A percentile compares a stretch with the other conserved stretches of the same genome.
phyloP scores from a whole-genome alignment of 768 basidiomycete genomes.

The Mycena alexandri region DNA sequence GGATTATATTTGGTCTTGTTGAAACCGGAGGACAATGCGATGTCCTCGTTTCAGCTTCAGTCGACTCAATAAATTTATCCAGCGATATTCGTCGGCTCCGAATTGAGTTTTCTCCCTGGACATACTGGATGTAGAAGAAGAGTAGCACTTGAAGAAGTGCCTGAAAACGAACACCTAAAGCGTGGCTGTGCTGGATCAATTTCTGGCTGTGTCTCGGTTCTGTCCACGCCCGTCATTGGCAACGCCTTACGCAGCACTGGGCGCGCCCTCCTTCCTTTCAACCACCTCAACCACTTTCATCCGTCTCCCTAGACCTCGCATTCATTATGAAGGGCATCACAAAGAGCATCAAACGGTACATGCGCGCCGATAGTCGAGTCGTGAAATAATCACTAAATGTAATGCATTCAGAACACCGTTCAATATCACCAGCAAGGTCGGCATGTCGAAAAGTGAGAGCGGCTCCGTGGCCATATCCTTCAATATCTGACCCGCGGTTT shows the following conservation, averaged over 20 bases:
- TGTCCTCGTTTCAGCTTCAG: background rate
- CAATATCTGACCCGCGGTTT: background rate
- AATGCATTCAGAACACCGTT: conserved; percentile 83
- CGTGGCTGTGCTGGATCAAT: background rate
- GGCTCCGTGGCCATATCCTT: conserved; percentile 9
- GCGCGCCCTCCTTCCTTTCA: conserved; percentile 15
- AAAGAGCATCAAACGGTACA: conserved; percentile 81
- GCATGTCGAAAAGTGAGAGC: conserved; percentile 90
- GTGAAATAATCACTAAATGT: conserved; percentile 13
- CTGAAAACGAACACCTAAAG: too few relatives aligned
- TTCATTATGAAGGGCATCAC: conserved; percentile 84
- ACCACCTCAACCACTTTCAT: conserved; percentile 4
- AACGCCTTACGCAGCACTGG: conserved; percentile 3
- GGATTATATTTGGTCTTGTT: conserved; percentile 8
- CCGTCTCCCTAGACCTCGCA: background rate
- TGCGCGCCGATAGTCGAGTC: conserved; percentile 35
- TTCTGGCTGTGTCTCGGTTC: background rate
- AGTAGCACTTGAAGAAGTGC: too few relatives aligned
- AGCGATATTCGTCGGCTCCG: too few relatives aligned
- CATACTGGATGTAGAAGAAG: too few relatives aligned
- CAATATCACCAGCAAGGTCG: conserved; percentile 86
- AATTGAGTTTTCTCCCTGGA: too few relatives aligned
- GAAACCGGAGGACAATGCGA: background rate
- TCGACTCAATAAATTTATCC: too few relatives aligned
- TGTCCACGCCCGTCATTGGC: conserved; percentile 9